Conservation (phyloP, 2,329 filamentous ascomycete genomes). For the Trichoderma endophyticum region DNA sequence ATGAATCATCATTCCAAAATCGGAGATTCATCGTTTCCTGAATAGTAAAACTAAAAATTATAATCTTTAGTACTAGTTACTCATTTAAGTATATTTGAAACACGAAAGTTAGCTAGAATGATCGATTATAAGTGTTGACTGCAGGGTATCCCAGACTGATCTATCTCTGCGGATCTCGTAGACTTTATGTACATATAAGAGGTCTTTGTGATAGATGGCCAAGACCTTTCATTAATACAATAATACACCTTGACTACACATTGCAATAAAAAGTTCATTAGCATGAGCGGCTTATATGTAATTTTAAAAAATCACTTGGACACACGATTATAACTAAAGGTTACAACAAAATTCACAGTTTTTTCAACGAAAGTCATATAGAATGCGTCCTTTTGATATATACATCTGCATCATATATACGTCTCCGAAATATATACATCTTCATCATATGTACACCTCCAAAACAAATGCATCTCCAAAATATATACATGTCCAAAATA, state of each 20-base stretch:
- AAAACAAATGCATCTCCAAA: background rate
- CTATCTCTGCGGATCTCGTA: background rate
- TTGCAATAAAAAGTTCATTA: rapidly evolving
- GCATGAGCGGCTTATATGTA: no score
- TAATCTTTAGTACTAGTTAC: background rate
- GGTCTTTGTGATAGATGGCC: background rate
- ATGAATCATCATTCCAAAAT: background rate
- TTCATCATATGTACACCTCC: background rate
- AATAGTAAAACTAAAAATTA: background rate
- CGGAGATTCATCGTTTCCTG: rapidly evolving
- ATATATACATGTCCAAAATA: background rate
- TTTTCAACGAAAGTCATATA: background rate
- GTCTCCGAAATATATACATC: background rate
- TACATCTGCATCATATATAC: background rate
- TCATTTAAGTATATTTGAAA: background rate
- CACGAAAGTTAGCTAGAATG: background rate
- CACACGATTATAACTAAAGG: background rate
- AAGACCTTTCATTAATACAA: background rate
- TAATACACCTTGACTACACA: background rate
- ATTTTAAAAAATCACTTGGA: no score
- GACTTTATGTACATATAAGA: background rate
- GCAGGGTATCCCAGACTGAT: background rate
- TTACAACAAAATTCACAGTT: rapidly evolving
- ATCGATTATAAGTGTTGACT: background rate
- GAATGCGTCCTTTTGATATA: background rate